These are phyloP conservation scores for Lagerstroemia speciosa DNA, from an alignment of 345 rosid species.

Conservation along the genomic window DNA sequence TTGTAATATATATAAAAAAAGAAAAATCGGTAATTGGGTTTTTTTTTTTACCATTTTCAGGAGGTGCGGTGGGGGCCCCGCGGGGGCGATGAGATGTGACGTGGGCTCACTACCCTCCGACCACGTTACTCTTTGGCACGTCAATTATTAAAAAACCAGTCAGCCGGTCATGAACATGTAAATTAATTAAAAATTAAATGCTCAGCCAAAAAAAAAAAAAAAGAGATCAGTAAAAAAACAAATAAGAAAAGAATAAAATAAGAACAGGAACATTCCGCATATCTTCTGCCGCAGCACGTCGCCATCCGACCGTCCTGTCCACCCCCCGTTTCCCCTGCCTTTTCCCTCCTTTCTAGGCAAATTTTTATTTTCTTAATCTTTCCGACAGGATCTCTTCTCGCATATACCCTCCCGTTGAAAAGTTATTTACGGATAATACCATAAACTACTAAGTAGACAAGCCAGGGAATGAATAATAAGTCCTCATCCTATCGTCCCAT, in stretches of 20 bases:
- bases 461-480: too few species aligned
- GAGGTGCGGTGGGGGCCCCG: too few species aligned
- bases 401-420: background rate
- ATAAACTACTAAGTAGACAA: too few species aligned
- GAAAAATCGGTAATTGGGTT: too few species aligned
- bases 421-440: conserved; percentile 1
- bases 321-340: background rate
- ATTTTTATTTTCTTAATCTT: background rate
- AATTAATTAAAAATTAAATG: too few species aligned
- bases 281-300: background rate
- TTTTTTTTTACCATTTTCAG: too few species aligned
- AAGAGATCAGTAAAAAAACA: too few species aligned
- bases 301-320: conserved; percentile 7
- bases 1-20: too few species aligned
- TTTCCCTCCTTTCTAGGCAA: background rate
- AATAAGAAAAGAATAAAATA: background rate
- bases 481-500: too few species aligned
- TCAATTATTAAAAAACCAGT: background rate
- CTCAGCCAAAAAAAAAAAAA: background rate
- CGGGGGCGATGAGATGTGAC: too few species aligned
- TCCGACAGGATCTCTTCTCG: background rate
- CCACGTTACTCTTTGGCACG: background rate
- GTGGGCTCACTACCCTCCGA: background rate
- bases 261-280: background rate
- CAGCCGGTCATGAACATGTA: too few species aligned